phyloP scores from a whole-genome alignment of 306 rosid genomes.

The Sophora flavescens region DNA sequence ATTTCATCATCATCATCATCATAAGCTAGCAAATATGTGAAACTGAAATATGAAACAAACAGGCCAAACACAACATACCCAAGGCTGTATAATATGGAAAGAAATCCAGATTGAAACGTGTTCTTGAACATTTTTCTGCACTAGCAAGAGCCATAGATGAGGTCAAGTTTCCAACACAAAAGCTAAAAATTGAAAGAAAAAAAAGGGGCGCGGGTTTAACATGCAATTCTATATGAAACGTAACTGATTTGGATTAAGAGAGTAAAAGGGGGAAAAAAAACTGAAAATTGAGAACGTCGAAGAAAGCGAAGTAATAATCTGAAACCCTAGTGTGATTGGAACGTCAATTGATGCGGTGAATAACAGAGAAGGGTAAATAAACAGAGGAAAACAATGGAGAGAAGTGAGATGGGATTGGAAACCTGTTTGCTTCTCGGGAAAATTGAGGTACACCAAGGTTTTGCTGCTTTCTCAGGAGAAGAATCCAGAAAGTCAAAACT shows the following conservation, averaged over 20 bases:
- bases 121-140: conserved; percentile 85
- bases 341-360: not conserved
- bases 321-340: conserved; percentile 17
- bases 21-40: not conserved
- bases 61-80: conserved; percentile 63
- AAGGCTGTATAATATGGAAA: conserved; percentile 91
- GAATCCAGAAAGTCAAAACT: too few relatives aligned
- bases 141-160: conserved; percentile 38
- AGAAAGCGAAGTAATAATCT: not conserved
- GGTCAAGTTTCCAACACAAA: not conserved
- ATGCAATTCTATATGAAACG: conserved; percentile 1
- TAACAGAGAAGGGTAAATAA: not conserved
- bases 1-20: conserved; percentile 40
- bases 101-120: conserved; percentile 97
- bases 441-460: too few relatives aligned
- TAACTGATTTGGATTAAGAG: not conserved
- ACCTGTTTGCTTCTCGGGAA: conserved; percentile 32
- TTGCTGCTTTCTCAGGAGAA: too few relatives aligned
- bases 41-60: conserved; percentile 7
- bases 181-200: not conserved
- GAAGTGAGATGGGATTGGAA: not conserved
- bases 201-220: not conserved
- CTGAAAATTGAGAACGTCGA: not conserved
- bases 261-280: not conserved
- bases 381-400: not conserved